These are phyloP conservation scores for Aegle marmelos DNA, from an alignment of 345 rosid species.

Conservation along the genomic window DNA sequence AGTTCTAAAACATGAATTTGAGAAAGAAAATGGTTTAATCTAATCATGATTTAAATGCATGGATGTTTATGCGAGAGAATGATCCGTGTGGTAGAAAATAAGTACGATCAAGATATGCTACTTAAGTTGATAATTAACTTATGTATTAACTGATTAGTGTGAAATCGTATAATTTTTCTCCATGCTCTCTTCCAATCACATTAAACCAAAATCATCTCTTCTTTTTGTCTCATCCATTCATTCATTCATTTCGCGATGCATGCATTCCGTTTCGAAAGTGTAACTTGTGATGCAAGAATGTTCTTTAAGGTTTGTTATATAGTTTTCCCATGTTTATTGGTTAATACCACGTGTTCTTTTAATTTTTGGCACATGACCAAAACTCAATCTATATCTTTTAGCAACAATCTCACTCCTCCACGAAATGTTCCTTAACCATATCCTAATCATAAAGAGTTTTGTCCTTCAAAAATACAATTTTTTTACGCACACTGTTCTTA, in stretches of 20 bases:
- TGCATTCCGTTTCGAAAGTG: conserved; percentile 10
- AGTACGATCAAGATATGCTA: background rate
- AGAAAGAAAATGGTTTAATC: too few species aligned
- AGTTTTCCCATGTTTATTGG: too few species aligned
- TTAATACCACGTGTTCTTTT: conserved; percentile 18
- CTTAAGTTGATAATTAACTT: too few species aligned
- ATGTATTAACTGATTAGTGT: background rate
- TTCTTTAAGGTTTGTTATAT: background rate
- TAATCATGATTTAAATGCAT: too few species aligned
- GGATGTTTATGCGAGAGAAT: background rate
- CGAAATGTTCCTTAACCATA: conserved; percentile 25
- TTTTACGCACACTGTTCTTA: background rate
- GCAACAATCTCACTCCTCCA: conserved; percentile 28
- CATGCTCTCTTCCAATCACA: background rate
- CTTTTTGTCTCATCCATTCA: background rate
- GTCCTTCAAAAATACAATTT: background rate
- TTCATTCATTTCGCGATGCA: conserved; percentile 11
- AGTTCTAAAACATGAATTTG: too few species aligned
- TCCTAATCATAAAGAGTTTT: background rate
- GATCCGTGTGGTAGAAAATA: background rate
- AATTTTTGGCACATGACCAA: conserved; percentile 24
- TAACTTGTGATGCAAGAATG: conserved; percentile 9
- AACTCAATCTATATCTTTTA: background rate
- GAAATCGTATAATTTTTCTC: background rate
- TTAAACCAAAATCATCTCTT: background rate